These are phyloP conservation scores for Xylariales sp. DNA, from an alignment of 2,329 filamentous ascomycete species.

Conservation along the genomic window DNA sequence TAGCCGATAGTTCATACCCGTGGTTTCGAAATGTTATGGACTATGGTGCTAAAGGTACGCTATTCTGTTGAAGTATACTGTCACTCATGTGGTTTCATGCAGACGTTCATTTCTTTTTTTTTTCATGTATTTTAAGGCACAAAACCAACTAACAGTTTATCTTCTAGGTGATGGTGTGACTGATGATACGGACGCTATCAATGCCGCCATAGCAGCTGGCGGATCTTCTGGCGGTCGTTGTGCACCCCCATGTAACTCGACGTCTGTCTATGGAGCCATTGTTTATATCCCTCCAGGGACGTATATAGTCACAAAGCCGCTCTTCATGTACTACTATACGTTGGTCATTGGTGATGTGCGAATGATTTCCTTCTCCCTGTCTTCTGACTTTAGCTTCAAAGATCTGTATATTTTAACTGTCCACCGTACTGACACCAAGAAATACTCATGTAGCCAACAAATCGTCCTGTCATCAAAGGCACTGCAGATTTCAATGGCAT, in stretches of 20 bases:
- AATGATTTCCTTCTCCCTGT: slow-evolving; percentile 56
- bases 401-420: slow-evolving; percentile 11
- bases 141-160: too few relatives aligned
- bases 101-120: too few relatives aligned
- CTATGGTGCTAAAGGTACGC: slow-evolving; percentile 59
- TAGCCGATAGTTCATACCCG: too few relatives aligned
- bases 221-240: too few relatives aligned
- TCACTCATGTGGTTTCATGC: too few relatives aligned
- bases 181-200: slow-evolving; percentile 13
- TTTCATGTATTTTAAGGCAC: too few relatives aligned
- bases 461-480: too few relatives aligned
- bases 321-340: slow-evolving; percentile 22
- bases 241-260: slow-evolving; percentile 8
- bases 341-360: slow-evolving; percentile 40
- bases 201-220: slow-evolving; percentile 10
- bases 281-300: slow-evolving; percentile 14
- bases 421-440: too few relatives aligned
- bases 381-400: slow-evolving; percentile 48
- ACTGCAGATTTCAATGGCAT: too few relatives aligned
- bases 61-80: too few relatives aligned
- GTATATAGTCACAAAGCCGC: slow-evolving; percentile 9
- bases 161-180: slow-evolving; percentile 23
- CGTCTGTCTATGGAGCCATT: slow-evolving; percentile 9
- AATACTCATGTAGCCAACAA: too few relatives aligned
- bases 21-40: slow-evolving; percentile 54